phyloP scores from a whole-genome alignment of 129 eudicot genomes.

The Tanacetum coccineum region DNA sequence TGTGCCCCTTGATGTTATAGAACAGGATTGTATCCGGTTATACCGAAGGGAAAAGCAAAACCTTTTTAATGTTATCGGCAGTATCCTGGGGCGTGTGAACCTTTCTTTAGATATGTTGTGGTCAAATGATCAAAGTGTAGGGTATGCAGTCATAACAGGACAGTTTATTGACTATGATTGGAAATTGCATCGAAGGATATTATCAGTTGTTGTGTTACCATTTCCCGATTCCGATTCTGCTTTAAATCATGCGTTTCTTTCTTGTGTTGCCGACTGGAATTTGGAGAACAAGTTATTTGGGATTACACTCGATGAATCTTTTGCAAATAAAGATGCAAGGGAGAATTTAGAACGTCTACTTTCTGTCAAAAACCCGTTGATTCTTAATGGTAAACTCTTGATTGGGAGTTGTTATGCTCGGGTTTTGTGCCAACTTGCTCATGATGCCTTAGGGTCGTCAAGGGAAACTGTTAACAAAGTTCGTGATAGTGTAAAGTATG shows the following conservation, averaged over 20 bases:
- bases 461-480: conserved; percentile 51
- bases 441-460: conserved; percentile 42
- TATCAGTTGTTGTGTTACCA: conserved; percentile 48
- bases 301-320: conserved; percentile 59
- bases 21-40: conserved; percentile 47
- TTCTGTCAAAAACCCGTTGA: conserved; percentile 36
- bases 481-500: conserved; percentile 72
- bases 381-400: conserved; percentile 58
- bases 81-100: conserved; percentile 55
- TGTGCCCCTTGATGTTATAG: conserved; percentile 34
- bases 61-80: conserved; percentile 43
- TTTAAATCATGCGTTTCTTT: conserved; percentile 49
- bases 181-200: conserved; percentile 62
- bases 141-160: conserved; percentile 58
- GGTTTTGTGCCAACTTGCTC: conserved; percentile 51
- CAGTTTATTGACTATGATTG: conserved; percentile 72
- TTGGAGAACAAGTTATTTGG: conserved; percentile 55
- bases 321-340: conserved; percentile 43
- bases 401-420: conserved; percentile 68
- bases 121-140: conserved; percentile 60
- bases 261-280: conserved; percentile 65
- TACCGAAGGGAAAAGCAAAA: conserved; percentile 44
- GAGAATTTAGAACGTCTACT: conserved; percentile 42
- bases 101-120: conserved; percentile 62
- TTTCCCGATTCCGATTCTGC: conserved; percentile 71